A percentile compares a stretch with the other conserved stretches of the same genome.
Conservation (phyloP, 129 eudicot genomes). For the Helichrysum umbraculigerum region DNA sequence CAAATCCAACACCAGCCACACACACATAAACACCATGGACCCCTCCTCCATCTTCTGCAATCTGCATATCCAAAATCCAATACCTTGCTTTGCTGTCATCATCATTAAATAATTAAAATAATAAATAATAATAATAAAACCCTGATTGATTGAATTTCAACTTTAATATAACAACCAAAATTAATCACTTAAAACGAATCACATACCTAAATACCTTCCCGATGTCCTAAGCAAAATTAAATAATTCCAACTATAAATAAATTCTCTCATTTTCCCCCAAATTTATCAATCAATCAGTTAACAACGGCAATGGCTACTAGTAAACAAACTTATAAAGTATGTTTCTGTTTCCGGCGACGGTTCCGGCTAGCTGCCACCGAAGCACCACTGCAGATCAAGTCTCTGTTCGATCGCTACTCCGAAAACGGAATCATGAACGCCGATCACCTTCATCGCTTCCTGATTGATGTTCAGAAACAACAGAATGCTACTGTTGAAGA, state of each 20-base stretch:
- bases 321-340: slow-evolving; percentile 53
- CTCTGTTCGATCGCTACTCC: slow-evolving; percentile 53
- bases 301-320: slow-evolving; percentile 34
- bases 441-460: slow-evolving; percentile 52
- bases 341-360: slow-evolving; percentile 79
- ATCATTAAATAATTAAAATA: no score
- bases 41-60: background rate
- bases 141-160: background rate
- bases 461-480: slow-evolving; percentile 68
- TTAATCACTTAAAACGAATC: slow-evolving; percentile 8
- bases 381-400: slow-evolving; percentile 64
- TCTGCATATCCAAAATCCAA: background rate
- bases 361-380: slow-evolving; percentile 73
- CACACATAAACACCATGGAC: background rate
- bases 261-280: slow-evolving; percentile 10
- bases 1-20: slow-evolving; percentile 3
- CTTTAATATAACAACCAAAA: background rate
- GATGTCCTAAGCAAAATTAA: slow-evolving; percentile 1
- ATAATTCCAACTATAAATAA: slow-evolving; percentile 9
- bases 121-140: no score
- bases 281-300: background rate
- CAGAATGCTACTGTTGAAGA: slow-evolving; percentile 52
- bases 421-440: slow-evolving; percentile 67
- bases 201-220: slow-evolving; percentile 27
- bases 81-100: slow-evolving; percentile 6